These are phyloP conservation scores for Pulveroboletus sp. DNA, from an alignment of 768 basidiomycete species.

Conservation along the genomic window DNA sequence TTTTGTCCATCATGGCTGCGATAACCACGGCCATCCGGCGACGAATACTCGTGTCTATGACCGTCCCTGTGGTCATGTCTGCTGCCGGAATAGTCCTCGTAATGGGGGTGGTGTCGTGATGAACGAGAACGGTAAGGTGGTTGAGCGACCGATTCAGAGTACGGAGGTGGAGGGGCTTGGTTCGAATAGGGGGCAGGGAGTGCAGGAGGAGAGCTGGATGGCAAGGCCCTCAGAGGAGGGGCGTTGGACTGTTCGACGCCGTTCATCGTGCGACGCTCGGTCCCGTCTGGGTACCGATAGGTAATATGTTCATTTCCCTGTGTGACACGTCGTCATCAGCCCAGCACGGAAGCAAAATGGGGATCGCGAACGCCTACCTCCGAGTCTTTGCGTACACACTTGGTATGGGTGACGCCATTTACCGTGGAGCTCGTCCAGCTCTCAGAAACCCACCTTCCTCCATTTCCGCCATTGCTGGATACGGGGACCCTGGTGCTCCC, in stretches of 20 bases:
- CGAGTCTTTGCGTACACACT: slow-evolving; percentile 52
- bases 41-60: slow-evolving; percentile 9
- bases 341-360: neutral
- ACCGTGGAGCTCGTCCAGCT: slow-evolving; percentile 54
- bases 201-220: neutral
- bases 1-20: slow-evolving; percentile 5
- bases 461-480: slow-evolving; percentile 8
- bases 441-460: slow-evolving; percentile 47
- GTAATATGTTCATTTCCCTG: slow-evolving; percentile 78
- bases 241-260: slow-evolving; percentile 47
- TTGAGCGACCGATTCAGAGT: slow-evolving; percentile 16
- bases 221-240: slow-evolving; percentile 13
- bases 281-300: slow-evolving; percentile 64
- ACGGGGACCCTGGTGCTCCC: slow-evolving; percentile 11
- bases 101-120: slow-evolving; percentile 16
- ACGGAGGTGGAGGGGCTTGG: slow-evolving; percentile 15
- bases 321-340: slow-evolving; percentile 1
- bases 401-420: slow-evolving; percentile 67
- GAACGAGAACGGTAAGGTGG: slow-evolving; percentile 15
- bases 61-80: slow-evolving; percentile 12
- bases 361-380: slow-evolving; percentile 42
- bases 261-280: slow-evolving; percentile 63
- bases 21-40: slow-evolving; percentile 4
- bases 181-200: neutral
- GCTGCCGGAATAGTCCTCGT: slow-evolving; percentile 8